phyloP scores from a whole-genome alignment of 163 green algal species.

The Dunaliella salina region DNA sequence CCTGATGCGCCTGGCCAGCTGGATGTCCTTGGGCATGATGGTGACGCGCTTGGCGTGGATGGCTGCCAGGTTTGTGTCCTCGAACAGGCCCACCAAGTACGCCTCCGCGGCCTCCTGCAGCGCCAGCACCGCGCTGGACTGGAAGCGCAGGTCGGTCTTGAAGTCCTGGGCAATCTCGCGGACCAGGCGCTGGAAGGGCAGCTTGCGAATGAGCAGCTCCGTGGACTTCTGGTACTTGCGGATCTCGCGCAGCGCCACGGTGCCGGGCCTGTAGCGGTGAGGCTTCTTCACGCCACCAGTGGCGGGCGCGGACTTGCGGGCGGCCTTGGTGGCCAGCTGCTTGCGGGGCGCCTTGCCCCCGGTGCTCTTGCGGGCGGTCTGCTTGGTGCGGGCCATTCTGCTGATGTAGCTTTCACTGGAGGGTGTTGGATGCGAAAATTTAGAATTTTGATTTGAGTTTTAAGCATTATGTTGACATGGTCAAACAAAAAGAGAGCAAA shows the following conservation, averaged over 20 bases:
- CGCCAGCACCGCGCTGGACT: constrained; percentile 70
- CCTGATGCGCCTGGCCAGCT: constrained; percentile 60
- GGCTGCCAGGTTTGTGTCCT: constrained; percentile 71
- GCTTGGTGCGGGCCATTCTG: constrained; percentile 62
- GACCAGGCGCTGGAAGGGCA: constrained; percentile 94
- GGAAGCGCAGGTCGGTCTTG: constrained; percentile 91
- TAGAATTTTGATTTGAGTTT: no score
- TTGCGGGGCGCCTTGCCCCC: constrained; percentile 85
- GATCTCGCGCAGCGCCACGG: constrained; percentile 87
- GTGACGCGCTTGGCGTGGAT: constrained; percentile 98
- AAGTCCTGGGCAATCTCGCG: constrained; percentile 96
- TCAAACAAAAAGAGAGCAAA: no score
- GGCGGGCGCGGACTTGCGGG: constrained; percentile 81
- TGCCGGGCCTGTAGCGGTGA: constrained; percentile 80
- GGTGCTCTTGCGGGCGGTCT: constrained; percentile 87
- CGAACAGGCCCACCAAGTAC: constrained; percentile 65
- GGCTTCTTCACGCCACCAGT: constrained; percentile 81
- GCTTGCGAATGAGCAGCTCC: constrained; percentile 96
- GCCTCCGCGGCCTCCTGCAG: constrained; percentile 79
- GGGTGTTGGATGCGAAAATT: no score
- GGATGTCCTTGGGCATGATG: constrained; percentile 98
- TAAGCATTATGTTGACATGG: no score
- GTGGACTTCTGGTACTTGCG: constrained; percentile 97
- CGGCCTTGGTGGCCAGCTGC: constrained; percentile 80
- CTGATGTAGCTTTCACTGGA: no score